Base-by-base conservation (phyloP, 139 green algal genomes). In the Volvox africanus region DNA sequence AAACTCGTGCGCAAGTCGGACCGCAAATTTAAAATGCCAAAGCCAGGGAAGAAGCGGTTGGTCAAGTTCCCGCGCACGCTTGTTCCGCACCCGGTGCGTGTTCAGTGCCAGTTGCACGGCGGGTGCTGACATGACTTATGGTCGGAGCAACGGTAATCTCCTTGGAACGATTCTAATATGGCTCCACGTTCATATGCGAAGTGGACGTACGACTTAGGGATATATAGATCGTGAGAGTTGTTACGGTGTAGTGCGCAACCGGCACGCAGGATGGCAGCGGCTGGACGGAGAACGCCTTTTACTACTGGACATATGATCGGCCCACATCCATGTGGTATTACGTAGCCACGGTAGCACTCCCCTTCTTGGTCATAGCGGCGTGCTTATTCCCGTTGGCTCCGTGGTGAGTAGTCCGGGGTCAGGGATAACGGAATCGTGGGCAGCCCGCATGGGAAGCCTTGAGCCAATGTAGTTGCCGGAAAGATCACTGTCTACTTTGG, bases 221-320 rank as follows among this genome's bases (percentile, higher is more conserved):
- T 55, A 55, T 55, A 9, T 55, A 55, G 44, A 55, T 14, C 44
- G 44, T 55, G 9, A 14, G 44, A 55, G 44, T 55, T 14, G 44
- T 9, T n/a, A n/a, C 5, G 44, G 44, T 55, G 44, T 55, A 9
- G 44, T 55, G 44, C 44, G 44, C 9, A 55, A 55, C 44, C 44
- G 44, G 18, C 24, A 30, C 65, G 55, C 82, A 95, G 88, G 77
- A 93, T 37, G 94, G 96, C 88, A 82, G 44, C 77, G 61, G 33
- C 0, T 98, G 95, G 92, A 69, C 92, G 6, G 94, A 97, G 79
- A 93, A 93, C 5, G 76, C 85, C 18, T 98, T 99, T 86, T 98
- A 97, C 80, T 86, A 86, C 14, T 98, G 95, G 95, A 90, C 67
- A 11, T 98, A 96, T 83, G 96, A 99, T 33, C 92, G 94, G 26